Base-by-base conservation (phyloP, 2,329 filamentous ascomycete species). In the Rutstroemia sp. region DNA sequence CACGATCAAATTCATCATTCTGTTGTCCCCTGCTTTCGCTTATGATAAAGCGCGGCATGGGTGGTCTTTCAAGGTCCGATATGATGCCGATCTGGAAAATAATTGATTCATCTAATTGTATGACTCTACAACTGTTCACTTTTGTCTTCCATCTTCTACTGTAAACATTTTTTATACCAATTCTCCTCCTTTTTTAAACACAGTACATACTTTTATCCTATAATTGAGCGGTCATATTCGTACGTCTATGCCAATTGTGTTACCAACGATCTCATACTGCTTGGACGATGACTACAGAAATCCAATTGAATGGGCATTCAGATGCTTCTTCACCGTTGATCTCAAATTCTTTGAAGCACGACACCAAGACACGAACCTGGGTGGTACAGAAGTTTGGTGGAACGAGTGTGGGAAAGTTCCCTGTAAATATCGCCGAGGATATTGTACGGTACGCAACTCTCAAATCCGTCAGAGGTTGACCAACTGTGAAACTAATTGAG, bases 341-440 rank as follows among this genome's bases (percentile, higher is more conserved):
- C 34, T 55, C 53, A 23, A 51, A 56, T 48, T 44, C 51, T 41
- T 56, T 56, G 41, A 60, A 53, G 48, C 66, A 60, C 39, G 74
- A 74, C 57, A 62, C 67, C 53, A 70, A 65, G 50, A 51, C 54
- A 39, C 51, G 57, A 38, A 65, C 78, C 63, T 96, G 91, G 92
- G 79, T 95, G 30, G 88, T 96, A 51, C 91, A 96, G 72, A 96
- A 96, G 73, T 96, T 95, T 72, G 92, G 92, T 60, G 92, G 92
- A 51, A 99, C 92, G 52, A 95, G 89, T 69, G 88, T 97, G 51
- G 94, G 92, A 65, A 97, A 97, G 74, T 96, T 95, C 67, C 86
- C 92, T 52, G 80, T 82, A 64, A 86, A 87, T 70, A 87, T 88
- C 65, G 83, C 85, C 27, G 78, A 83, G 64, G 80, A 88, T 66